Base-by-base conservation (phyloP, 1,139 yeast genomes). In the Yamadazyma songkhlaensis region DNA sequence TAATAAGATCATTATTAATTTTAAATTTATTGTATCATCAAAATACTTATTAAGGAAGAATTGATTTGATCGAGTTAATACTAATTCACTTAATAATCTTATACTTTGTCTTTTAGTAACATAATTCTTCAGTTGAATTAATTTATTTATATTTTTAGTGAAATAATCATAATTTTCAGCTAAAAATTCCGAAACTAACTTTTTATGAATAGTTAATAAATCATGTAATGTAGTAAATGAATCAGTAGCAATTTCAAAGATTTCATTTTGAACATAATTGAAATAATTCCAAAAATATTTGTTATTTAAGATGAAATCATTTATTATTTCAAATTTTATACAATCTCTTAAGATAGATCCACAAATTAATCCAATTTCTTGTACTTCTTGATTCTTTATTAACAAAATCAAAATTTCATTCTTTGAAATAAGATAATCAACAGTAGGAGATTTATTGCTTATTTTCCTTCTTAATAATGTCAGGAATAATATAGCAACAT, bases 41-140 rank as follows among this genome's bases (percentile, higher is more conserved):
- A 89, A 87, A 57, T 89, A 92, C 31, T 72, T 71, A 26, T 84
- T 77, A 79, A 92, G 81, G 48, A 87, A 77, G 35, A 63, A 67
- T 53, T 80, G 86, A 60, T 89, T 87, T 29, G 81, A 73, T 46
- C 90, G 74, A 41, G 80, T 79, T 41, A 87, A 70, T n/a, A 92
- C 82, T 47, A 92, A 68, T 41, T 82, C 85, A 15, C 85, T 78
- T 47, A 90, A 69, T 29, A 92, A 66, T 50, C 90, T 83, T 21
- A 89, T 80, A 34, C 95, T 82, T 60, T 92, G 98, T 44, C 98
- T 77, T 55, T 89, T 88, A 4, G 95, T 88, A 27, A 92, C 97
- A 58, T 92, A 92, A 58, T 86, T 89, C 15, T 78, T 77, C 36
- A 88, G 83, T 35, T 79, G 77, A 49, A 92, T 81, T 43, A 90